These are phyloP conservation scores for Trichophyton equinum DNA, from an alignment of 2,329 filamentous ascomycete genomes.

Conservation along the genomic window DNA sequence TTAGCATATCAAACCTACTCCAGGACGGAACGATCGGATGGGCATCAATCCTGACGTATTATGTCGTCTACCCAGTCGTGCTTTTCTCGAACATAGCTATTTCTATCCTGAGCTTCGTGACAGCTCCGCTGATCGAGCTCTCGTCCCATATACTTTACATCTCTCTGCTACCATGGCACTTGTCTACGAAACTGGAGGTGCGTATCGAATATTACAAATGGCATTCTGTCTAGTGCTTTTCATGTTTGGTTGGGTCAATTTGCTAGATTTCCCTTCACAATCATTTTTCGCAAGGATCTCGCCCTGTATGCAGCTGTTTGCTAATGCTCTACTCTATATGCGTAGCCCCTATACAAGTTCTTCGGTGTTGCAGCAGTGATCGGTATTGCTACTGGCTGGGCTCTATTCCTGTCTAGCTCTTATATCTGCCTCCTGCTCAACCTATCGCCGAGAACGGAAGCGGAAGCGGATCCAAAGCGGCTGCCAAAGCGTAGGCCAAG, in stretches of 20 bases:
- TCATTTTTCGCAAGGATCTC: not conserved
- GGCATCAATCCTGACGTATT: constrained; percentile 22
- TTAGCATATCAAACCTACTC: not conserved
- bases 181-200: constrained; percentile 47
- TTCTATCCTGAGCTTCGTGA: constrained; percentile 28
- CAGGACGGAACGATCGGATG: constrained; percentile 1
- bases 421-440: not conserved
- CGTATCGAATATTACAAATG: constrained; percentile 4
- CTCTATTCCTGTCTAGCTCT: constrained; percentile 40
- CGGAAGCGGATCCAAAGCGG: not conserved
- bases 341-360: constrained; percentile 39
- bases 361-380: constrained; percentile 55
- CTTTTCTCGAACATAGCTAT: constrained; percentile 29
- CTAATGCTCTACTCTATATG: not conserved
- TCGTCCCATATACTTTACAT: constrained; percentile 30
- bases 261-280: not conserved
- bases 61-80: constrained; percentile 28
- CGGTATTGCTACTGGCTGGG: constrained; percentile 50
- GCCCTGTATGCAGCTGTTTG: not conserved
- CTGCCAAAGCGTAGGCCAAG: not conserved
- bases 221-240: too few relatives aligned
- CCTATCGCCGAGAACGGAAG: not conserved
- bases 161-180: constrained; percentile 37
- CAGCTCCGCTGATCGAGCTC: constrained; percentile 39
- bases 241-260: not conserved